Evolutionary conservation across 108 stramenopile species (phyloP), one percentile per base, ranked within the genome.

Genomic region (Pseudonitzschia pungens): DNA sequence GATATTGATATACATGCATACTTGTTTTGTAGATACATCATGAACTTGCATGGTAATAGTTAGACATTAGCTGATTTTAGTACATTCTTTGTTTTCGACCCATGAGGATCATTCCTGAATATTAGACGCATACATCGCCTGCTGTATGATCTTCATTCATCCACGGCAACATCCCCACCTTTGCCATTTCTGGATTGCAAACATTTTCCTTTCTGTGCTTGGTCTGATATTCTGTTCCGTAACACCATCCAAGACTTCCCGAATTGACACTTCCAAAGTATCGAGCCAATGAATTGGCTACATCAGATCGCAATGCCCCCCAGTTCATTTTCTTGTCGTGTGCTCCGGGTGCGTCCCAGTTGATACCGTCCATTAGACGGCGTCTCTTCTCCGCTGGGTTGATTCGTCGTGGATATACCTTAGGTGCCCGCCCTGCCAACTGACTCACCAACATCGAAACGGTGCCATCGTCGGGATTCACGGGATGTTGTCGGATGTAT

Each of bases 231-330:
- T 77, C 43, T 18, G 91, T 92, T 27, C 88, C 89, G 45, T 84
- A 82, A 74, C 94, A 95, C 94, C 94, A 95, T 26, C 94, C 94
- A 43, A 91, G 76, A 29, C 83, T 86, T 45, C 94, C 94, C 41
- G 87, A 83, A 41, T 91, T 90, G 56, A 92, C 74, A 55, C 87
- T 85, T 11, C 94, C 94, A 79, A 95, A 92, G 76, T 95, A 95
- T 62, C 86, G 81, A 21, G 86, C 48, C 69, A 95, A 71, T 4
- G 88, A 87, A 74, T 91, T 92, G 36, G 89, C 79, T 12, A 87
- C 94, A 66, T 87, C 83, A 65, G 82, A 77, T 70, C 93, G 80
- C 83, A 89, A 76, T 21, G 69, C 62, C 9, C 85, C 89, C 91
- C 94, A 95, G 73, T 66, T 77, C 82, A 73, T 81, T 75, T 81